Conservation (phyloP, 345 rosid genomes). For the Citrus sinensis region DNA sequence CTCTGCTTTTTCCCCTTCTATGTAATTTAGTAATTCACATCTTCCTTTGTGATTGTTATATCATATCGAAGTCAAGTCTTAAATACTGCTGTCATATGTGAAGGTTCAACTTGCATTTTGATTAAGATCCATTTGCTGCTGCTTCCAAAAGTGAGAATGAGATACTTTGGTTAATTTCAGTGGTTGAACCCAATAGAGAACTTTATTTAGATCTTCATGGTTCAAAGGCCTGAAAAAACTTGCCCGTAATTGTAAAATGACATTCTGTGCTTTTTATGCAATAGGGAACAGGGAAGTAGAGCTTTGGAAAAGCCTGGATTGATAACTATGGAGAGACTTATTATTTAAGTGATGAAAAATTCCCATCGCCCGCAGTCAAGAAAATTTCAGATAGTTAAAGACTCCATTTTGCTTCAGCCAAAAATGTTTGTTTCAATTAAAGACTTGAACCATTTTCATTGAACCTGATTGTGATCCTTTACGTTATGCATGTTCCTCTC, state of each 20-base stretch:
- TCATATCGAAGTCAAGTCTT: too few species aligned
- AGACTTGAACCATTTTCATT: background rate
- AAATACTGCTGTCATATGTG: too few species aligned
- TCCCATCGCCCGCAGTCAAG: background rate
- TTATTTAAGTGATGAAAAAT: background rate
- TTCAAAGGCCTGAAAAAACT: too few species aligned
- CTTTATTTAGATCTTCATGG: background rate
- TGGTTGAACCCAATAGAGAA: background rate
- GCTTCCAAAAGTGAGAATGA: background rate
- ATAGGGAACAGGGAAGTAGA: background rate
- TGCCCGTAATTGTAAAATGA: too few species aligned
- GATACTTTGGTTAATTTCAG: background rate
- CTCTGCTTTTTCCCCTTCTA: too few species aligned
- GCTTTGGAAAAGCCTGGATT: background rate
- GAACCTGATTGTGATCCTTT: background rate
- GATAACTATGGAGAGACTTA: background rate
- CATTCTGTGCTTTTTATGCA: too few species aligned
- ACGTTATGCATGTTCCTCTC: background rate
- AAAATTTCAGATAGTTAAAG: background rate
- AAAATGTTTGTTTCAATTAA: background rate
- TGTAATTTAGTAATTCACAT: too few species aligned
- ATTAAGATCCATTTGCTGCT: background rate
- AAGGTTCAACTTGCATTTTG: too few species aligned
- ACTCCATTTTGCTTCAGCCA: background rate
- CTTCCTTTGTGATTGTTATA: too few species aligned